phyloP scores from a whole-genome alignment of 345 rosid genomes.

The Chamaenerion angustifolium region DNA sequence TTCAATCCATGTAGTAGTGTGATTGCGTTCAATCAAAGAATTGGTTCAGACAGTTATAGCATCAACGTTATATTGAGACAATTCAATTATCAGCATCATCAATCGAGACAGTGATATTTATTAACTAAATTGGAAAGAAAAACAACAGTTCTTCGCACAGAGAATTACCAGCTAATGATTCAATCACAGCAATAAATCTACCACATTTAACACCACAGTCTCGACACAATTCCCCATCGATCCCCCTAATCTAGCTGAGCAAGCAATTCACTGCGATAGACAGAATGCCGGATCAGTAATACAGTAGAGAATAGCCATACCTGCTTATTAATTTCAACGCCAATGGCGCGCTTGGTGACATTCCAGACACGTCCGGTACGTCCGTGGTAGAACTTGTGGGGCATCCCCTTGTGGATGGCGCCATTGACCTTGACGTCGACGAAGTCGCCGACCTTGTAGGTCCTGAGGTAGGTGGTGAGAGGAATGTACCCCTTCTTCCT shows the following conservation, averaged over 20 bases:
- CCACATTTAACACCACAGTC: too few species aligned
- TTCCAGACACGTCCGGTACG: slow-evolving; percentile 87
- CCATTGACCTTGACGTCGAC: slow-evolving; percentile 77
- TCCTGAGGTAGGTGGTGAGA: slow-evolving; percentile 49
- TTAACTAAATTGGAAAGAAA: not conserved
- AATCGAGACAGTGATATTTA: not conserved
- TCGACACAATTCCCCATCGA: too few species aligned
- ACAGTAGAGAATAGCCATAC: slow-evolving; percentile 9
- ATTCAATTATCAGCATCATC: too few species aligned
- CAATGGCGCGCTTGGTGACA: slow-evolving; percentile 75
- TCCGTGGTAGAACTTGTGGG: slow-evolving; percentile 70
- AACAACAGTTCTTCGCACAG: not conserved
- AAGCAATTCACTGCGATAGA: too few species aligned
- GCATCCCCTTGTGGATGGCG: slow-evolving; percentile 88
- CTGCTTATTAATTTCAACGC: slow-evolving; percentile 79
- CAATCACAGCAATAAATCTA: too few species aligned
- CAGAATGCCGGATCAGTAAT: not conserved
- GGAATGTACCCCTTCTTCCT: slow-evolving; percentile 84
- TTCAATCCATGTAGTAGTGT: too few species aligned
- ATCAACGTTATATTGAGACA: too few species aligned
- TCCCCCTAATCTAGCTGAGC: not conserved
- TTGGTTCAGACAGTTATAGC: too few species aligned
- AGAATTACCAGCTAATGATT: too few species aligned
- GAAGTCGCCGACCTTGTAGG: slow-evolving; percentile 64
- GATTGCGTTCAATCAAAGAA: too few species aligned